These are phyloP conservation scores for Pterocarpus macrocarpus DNA, from an alignment of 306 rosid genomes.

Conservation along the genomic window DNA sequence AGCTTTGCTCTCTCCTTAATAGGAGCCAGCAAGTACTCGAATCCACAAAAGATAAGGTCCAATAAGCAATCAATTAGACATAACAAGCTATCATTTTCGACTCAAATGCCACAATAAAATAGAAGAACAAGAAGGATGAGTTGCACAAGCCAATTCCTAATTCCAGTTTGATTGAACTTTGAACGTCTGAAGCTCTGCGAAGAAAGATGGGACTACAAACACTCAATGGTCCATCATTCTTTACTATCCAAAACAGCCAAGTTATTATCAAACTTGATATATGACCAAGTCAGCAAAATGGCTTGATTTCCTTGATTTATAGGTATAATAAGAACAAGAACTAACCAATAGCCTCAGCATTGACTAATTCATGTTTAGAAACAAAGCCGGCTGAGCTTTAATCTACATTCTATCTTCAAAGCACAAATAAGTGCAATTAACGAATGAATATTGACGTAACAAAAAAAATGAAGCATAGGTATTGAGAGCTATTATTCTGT, in stretches of 20 bases:
- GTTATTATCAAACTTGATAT: background rate
- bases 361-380: background rate
- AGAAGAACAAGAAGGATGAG: background rate
- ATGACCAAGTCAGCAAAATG: background rate
- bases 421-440: background rate
- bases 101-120: background rate
- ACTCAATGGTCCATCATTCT: background rate
- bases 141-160: background rate
- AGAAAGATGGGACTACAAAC: background rate
- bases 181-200: background rate
- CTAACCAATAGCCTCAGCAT: background rate
- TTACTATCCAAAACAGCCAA: background rate
- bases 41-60: background rate
- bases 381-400: background rate
- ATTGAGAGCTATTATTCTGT: background rate
- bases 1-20: background rate
- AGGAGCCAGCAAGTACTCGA: background rate
- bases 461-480: background rate
- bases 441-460: background rate
- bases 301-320: background rate
- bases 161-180: background rate
- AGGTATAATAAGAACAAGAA: background rate
- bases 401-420: background rate
- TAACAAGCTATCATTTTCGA: slow-evolving; percentile 8
- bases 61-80: background rate